Conservation (phyloP, 495 filamentous ascomycete species). For the Parmelia sp. region DNA sequence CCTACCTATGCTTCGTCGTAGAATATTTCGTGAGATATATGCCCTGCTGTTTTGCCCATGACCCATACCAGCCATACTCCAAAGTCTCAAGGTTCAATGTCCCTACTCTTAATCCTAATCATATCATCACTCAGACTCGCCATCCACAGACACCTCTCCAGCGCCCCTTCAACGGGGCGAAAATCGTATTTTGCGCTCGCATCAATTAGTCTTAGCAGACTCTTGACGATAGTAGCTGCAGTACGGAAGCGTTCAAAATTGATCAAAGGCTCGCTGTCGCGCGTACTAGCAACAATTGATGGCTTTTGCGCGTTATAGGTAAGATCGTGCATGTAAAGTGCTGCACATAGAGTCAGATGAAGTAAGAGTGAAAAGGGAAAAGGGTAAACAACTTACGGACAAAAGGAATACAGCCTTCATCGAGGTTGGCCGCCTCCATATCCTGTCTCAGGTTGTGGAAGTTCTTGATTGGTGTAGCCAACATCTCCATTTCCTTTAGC, state of each 20-base stretch:
- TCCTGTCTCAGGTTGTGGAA: slow-evolving; percentile 84
- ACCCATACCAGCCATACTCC: not conserved
- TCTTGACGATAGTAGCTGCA: slow-evolving; percentile 89
- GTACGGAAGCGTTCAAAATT: slow-evolving; percentile 95
- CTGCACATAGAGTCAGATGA: slow-evolving; percentile 29
- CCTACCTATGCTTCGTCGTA: slow-evolving; percentile 14
- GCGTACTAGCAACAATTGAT: slow-evolving; percentile 54
- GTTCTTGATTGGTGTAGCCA: slow-evolving; percentile 84
- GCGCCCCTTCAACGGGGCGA: slow-evolving; percentile 75
- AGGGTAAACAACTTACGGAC: slow-evolving; percentile 55
- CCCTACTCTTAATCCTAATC: slow-evolving; percentile 56
- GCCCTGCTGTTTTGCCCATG: not conserved
- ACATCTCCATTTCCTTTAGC: slow-evolving; percentile 70
- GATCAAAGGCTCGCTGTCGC: slow-evolving; percentile 62
- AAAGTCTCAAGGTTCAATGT: slow-evolving; percentile 35
- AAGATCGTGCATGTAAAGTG: slow-evolving; percentile 91
- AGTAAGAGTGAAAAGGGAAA: not conserved
- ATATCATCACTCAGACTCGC: slow-evolving; percentile 78
- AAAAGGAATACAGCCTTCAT: slow-evolving; percentile 92
- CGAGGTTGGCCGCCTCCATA: slow-evolving; percentile 74
- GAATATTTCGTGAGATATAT: not conserved
- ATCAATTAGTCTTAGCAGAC: slow-evolving; percentile 79
- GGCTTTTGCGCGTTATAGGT: slow-evolving; percentile 93
- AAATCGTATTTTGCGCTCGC: slow-evolving; percentile 86
- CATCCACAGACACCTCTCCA: slow-evolving; percentile 94